Evolutionary conservation across 768 basidiomycete species (phyloP).

Genomic region (button mushroom (Agaricus bisporus)): DNA sequence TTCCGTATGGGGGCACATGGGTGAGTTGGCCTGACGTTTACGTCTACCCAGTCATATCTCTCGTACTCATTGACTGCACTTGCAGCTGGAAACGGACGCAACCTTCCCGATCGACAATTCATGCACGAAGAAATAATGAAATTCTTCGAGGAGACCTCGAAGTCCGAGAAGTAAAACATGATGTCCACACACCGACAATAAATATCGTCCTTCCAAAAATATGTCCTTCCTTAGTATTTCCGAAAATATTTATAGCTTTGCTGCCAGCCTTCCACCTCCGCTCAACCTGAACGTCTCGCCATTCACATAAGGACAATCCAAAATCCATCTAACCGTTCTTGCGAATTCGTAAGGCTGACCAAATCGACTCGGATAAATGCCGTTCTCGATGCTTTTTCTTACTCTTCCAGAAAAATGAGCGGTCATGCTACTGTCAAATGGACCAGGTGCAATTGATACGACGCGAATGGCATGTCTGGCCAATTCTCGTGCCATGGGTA

Average conservation of each 20-base stretch:
- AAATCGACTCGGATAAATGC: conserved; percentile 40
- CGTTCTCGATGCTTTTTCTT: conserved; percentile 29
- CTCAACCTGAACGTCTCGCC: conserved; percentile 45
- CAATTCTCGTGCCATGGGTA: conserved; percentile 58
- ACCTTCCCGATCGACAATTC: conserved; percentile 33
- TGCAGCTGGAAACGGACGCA: conserved; percentile 38
- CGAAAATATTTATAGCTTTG: conserved; percentile 22
- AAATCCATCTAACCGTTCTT: conserved; percentile 39
- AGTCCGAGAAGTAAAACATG: background rate
- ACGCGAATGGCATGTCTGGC: conserved; percentile 46
- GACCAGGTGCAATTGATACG: conserved; percentile 49
- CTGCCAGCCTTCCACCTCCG: conserved; percentile 35
- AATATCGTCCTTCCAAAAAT: background rate
- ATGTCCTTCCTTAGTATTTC: background rate
- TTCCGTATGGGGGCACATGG: conserved; percentile 53
- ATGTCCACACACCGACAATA: background rate
- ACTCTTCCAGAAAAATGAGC: conserved; percentile 29
- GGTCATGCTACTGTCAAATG: conserved; percentile 43
- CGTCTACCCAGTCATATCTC: background rate
- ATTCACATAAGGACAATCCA: conserved; percentile 50
- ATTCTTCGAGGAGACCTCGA: conserved; percentile 32
- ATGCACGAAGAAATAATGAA: conserved; percentile 35
- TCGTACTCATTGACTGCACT: background rate
- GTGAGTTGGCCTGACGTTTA: conserved; percentile 22
- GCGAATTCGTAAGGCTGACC: conserved; percentile 46